Base-by-base conservation (phyloP, 495 filamentous ascomycete genomes). In the Staphylotrichum longicolle region DNA sequence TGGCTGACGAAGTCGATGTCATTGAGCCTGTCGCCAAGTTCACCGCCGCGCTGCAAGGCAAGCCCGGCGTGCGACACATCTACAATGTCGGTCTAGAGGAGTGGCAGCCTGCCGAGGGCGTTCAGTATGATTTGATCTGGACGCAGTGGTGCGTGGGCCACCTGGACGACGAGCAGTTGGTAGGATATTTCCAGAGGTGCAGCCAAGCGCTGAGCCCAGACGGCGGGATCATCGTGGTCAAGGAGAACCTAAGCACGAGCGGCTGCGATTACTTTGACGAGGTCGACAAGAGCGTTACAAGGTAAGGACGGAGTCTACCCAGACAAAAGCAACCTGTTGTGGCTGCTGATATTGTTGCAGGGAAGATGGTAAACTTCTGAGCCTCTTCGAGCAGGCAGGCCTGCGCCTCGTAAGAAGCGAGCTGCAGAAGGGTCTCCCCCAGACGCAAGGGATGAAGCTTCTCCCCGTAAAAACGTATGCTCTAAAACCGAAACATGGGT, bases 111-210 rank as follows among this genome's bases (percentile, higher is more conserved):
- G 66, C 69, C 10, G 72, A 78, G 5, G 79, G 76, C 33, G 76
- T 59, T 51, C 80, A 44, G 78, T 92, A 83, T 61, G 80, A 86
- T 62, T 65, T 88, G 48, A 78, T 89, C 65, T 88, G 85, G 82
- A 89, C 84, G 51, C 93, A 97, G 74, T 96, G 92, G 92, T 97
- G 92, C 75, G 74, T 95, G n/a, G 90, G 91, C 14, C 88, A 96
- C 70, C 74, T 97, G 55, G 93, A 85, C n/a, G 93, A 96, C 75
- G 68, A 67, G 42, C 85, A 96, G 73, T 71, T 97, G 27, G 82
- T 86, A 27, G 78, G 70, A 12, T 96, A 87, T 61, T 73, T 96
- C 9, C 58, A 73, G 63, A 77, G 88, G 42, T 90, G 90, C 67
- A 80, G 75, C 44, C 64, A 66, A 0, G 82, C 78, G 0, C 61